phyloP scores from a whole-genome alignment of 345 rosid species.

The Iberis pinnata region DNA sequence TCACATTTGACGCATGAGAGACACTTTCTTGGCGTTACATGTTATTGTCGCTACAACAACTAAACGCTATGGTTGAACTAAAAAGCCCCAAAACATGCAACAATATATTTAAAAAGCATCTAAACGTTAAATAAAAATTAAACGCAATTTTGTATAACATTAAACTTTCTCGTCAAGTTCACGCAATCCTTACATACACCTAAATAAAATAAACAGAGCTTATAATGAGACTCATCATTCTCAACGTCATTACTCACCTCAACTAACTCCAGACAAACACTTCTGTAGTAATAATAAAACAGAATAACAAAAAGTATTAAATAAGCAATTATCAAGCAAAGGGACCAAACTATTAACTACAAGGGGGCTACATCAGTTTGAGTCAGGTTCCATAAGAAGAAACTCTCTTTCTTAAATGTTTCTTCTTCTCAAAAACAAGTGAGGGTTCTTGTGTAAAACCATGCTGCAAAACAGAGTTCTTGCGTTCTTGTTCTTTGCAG shows the following conservation, averaged over 20 bases:
- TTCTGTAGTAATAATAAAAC: conserved; percentile 2
- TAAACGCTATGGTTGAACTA: conserved; percentile 25
- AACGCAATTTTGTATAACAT: background rate
- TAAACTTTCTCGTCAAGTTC: conserved; percentile 12
- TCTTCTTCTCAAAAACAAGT: conserved; percentile 11
- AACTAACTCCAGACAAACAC: conserved; percentile 15
- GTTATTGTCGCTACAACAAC: conserved; percentile 24
- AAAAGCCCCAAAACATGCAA: conserved; percentile 19
- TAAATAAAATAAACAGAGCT: too few relatives aligned
- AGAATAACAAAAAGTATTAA: conserved; percentile 14
- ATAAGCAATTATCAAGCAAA: conserved; percentile 14
- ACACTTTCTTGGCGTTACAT: conserved; percentile 28
- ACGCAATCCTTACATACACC: too few relatives aligned
- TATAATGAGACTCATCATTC: too few relatives aligned
- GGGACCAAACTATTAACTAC: conserved; percentile 19
- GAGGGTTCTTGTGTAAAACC: background rate
- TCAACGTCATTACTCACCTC: too few relatives aligned
- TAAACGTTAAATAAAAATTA: background rate
- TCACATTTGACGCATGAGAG: conserved; percentile 26
- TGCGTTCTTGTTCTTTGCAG: conserved; percentile 19
- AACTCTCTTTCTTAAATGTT: conserved; percentile 17
- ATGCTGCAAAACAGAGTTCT: conserved; percentile 35
- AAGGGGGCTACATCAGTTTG: background rate
- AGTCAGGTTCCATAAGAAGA: background rate
- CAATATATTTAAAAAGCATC: conserved; percentile 5